A percentile compares a stretch with the other conserved stretches of the same genome.
Conservation (phyloP, 176 grass and related monocot species). For the Carex pumila region DNA sequence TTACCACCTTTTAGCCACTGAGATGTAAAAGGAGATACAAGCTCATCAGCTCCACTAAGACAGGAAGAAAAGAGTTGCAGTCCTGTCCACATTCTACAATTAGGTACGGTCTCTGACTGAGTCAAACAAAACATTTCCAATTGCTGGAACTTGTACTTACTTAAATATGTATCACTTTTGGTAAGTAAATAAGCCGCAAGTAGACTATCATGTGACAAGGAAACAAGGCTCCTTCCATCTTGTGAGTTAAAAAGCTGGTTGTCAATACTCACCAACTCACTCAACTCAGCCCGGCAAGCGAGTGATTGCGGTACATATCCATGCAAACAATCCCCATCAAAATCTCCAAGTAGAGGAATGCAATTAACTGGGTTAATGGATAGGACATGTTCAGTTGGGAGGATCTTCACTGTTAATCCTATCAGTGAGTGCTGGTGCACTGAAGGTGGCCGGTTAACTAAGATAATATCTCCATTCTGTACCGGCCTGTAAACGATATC, state of each 20-base stretch:
- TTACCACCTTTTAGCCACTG: conserved; percentile 50
- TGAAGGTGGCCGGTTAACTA: conserved; percentile 84
- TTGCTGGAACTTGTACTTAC: conserved; percentile 65
- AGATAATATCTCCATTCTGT: conserved; percentile 80
- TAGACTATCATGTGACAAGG: conserved; percentile 74
- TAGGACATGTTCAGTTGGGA: conserved; percentile 43
- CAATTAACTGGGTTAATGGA: conserved; percentile 91
- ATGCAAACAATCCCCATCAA: conserved; percentile 94
- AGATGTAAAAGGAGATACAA: conserved; percentile 39
- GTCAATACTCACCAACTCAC: conserved; percentile 48
- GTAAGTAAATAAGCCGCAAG: conserved; percentile 58
- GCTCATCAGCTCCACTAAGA: conserved; percentile 41
- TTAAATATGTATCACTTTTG: conserved; percentile 35
- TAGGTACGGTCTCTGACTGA: conserved; percentile 11
- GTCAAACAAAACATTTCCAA: conserved; percentile 57
- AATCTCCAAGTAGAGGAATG: conserved; percentile 71
- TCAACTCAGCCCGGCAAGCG: conserved; percentile 64
- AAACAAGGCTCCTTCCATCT: conserved; percentile 76
- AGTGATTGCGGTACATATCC: conserved; percentile 85
- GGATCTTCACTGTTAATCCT: conserved; percentile 55
- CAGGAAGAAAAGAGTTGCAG: conserved; percentile 73
- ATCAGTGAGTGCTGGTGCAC: conserved; percentile 91
- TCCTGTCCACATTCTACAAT: conserved; percentile 51
- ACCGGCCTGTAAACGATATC: conserved; percentile 62
- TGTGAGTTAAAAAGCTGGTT: conserved; percentile 70